Percentiles rank a stretch among this genome's conserved stretches.
Conservation (phyloP, 2,329 filamentous ascomycete species). For the Calonectria pteridis region DNA sequence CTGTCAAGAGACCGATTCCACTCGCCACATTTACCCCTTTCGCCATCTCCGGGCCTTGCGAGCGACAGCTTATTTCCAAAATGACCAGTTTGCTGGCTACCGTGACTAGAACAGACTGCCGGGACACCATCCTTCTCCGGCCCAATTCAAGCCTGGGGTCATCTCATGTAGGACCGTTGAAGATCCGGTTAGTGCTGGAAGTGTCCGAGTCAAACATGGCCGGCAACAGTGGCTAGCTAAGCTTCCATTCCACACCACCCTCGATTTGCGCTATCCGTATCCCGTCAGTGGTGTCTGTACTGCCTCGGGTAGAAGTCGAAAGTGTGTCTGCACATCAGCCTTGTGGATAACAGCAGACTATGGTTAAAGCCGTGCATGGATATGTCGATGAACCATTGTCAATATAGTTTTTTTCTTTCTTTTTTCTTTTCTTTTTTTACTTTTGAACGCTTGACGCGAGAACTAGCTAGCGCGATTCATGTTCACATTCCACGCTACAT, state of each 20-base stretch:
- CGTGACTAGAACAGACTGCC: not conserved
- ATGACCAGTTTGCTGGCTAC: not conserved
- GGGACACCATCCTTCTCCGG: not conserved
- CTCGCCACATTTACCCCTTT: slow-evolving; percentile 3
- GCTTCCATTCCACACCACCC: not conserved
- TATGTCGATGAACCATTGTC: not conserved
- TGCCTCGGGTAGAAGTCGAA: not conserved
- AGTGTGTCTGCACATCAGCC: not conserved
- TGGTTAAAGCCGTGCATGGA: not conserved
- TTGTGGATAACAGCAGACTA: not conserved
- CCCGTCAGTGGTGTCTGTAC: too few relatives aligned
- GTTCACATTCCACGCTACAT: slow-evolving; percentile 30
- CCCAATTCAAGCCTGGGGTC: not conserved
- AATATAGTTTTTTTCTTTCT: not conserved
- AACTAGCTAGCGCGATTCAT: not conserved
- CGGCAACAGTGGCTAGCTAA: not conserved
- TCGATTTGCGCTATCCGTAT: not conserved
- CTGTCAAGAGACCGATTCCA: not conserved
- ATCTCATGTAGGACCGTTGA: not conserved
- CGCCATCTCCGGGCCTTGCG: not conserved
- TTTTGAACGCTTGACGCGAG: not conserved
- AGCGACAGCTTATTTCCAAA: not conserved
- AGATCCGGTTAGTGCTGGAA: slow-evolving; percentile 10
- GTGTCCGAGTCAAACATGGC: slow-evolving; percentile 36
- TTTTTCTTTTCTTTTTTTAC: not conserved